phyloP scores from a whole-genome alignment of 2,329 filamentous ascomycete genomes.

The Aspergillus calidoustus region DNA sequence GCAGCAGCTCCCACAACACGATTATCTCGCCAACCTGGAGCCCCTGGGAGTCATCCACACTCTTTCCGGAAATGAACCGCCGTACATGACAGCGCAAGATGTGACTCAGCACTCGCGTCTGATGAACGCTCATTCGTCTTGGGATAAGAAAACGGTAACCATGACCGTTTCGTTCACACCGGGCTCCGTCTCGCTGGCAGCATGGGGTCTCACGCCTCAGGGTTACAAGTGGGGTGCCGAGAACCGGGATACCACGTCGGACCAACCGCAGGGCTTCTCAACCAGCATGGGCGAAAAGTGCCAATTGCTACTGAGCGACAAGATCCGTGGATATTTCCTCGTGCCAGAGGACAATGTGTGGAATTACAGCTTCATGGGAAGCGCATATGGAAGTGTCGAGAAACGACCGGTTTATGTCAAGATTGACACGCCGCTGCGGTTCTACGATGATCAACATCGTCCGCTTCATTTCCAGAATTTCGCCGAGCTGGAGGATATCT shows the following conservation, averaged over 20 bases:
- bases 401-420: constrained; percentile 92
- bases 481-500: constrained; percentile 94
- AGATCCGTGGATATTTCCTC: constrained; percentile 94
- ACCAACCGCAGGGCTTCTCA: constrained; percentile 92
- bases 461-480: constrained; percentile 97
- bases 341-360: constrained; percentile 87
- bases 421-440: constrained; percentile 85
- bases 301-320: constrained; percentile 88
- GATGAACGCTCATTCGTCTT: constrained; percentile 78
- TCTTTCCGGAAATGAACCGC: constrained; percentile 88
- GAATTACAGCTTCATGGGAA: constrained; percentile 99
- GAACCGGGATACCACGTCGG: constrained; percentile 89
- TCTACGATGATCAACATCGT: constrained; percentile 91
- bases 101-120: constrained; percentile 92
- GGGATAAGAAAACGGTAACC: constrained; percentile 90
- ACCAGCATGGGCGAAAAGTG: constrained; percentile 94
- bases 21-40: constrained; percentile 84
- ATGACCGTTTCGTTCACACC: constrained; percentile 97
- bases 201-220: constrained; percentile 87
- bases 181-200: constrained; percentile 90
- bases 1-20: constrained; percentile 86
- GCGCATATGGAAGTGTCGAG: constrained; percentile 81
- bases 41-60: constrained; percentile 96
- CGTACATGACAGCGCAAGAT: constrained; percentile 94
- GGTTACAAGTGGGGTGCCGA: constrained; percentile 97